Percentiles rank a stretch among this genome's conserved stretches.
Evolutionary conservation across 208 protist species (phyloP).

Genomic region (Leishmania martiniquensis): DNA sequence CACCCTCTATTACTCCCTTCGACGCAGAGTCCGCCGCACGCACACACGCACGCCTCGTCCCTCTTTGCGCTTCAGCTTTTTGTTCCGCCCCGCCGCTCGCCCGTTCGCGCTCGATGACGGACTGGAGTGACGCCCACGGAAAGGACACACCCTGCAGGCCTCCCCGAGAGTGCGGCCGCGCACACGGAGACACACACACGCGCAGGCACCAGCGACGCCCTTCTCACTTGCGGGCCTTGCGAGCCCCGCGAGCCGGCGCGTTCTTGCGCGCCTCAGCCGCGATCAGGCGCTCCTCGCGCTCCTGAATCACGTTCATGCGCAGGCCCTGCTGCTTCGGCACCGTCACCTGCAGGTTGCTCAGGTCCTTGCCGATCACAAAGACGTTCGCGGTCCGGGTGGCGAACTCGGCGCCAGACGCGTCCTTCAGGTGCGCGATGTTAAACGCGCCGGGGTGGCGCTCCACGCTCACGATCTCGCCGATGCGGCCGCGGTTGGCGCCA

Average conservation of each 20-base stretch:
- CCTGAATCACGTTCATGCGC: constrained; percentile 86
- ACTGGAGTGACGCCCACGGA: not conserved
- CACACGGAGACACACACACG: not conserved
- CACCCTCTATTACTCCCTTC: too few relatives aligned
- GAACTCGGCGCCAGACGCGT: constrained; percentile 94
- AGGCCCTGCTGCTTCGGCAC: constrained; percentile 98
- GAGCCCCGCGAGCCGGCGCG: constrained; percentile 36
- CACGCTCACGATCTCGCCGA: constrained; percentile 95
- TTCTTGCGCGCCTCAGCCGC: constrained; percentile 75
- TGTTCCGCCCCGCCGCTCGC: too few relatives aligned
- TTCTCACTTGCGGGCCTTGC: constrained; percentile 67
- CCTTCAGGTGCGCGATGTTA: constrained; percentile 98
- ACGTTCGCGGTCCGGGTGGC: constrained; percentile 98
- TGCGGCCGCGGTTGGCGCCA: constrained; percentile 98
- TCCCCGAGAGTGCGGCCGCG: not conserved
- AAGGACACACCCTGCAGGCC: not conserved
- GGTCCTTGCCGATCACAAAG: constrained; percentile 98
- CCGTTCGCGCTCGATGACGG: too few relatives aligned
- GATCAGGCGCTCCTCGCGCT: constrained; percentile 86
- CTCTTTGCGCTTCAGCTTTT: not conserved
- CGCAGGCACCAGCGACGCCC: not conserved
- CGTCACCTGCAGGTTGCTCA: constrained; percentile 89
- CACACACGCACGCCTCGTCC: not conserved
- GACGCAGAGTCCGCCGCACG: not conserved
- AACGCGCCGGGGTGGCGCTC: constrained; percentile 97